A percentile compares a stretch with the other conserved stretches of the same genome.
phyloP scores from a whole-genome alignment of 257 asterid genomes.

The Haberlea rhodopensis region DNA sequence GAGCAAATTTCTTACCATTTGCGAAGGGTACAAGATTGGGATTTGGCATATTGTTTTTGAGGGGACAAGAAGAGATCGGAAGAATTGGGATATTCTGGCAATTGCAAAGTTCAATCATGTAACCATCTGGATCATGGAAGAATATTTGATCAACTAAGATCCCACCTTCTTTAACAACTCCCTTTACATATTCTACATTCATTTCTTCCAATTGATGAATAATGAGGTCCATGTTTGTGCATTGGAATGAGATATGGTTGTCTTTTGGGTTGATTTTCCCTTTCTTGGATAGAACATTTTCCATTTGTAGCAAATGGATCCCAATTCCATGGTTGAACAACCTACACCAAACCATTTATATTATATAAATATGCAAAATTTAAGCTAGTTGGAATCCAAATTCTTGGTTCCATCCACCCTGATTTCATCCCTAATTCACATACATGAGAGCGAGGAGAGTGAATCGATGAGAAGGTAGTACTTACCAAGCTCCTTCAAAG shows the following conservation, averaged over 20 bases:
- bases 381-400: too few relatives aligned
- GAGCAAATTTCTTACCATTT: conserved; percentile 32
- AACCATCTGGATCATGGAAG: conserved; percentile 90
- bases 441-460: too few relatives aligned
- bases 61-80: conserved; percentile 69
- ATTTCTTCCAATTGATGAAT: conserved; percentile 46
- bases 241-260: conserved; percentile 77
- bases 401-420: too few relatives aligned
- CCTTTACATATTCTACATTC: conserved; percentile 61
- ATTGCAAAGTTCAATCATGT: conserved; percentile 86
- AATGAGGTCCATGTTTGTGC: conserved; percentile 54
- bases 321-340: conserved; percentile 86
- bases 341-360: conserved; percentile 35
- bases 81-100: conserved; percentile 75
- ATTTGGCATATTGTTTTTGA: conserved; percentile 26
- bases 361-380: too few relatives aligned
- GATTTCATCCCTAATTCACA: too few relatives aligned
- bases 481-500: conserved; percentile 88
- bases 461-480: too few relatives aligned
- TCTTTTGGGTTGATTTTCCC: conserved; percentile 72
- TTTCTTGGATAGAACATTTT: conserved; percentile 27
- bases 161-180: conserved; percentile 74
- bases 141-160: conserved; percentile 74
- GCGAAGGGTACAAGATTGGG: conserved; percentile 26
- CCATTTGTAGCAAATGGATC: conserved; percentile 67